These are phyloP conservation scores for Hebeloma cylindrosporum DNA, from an alignment of 768 basidiomycete species.

Conservation along the genomic window DNA sequence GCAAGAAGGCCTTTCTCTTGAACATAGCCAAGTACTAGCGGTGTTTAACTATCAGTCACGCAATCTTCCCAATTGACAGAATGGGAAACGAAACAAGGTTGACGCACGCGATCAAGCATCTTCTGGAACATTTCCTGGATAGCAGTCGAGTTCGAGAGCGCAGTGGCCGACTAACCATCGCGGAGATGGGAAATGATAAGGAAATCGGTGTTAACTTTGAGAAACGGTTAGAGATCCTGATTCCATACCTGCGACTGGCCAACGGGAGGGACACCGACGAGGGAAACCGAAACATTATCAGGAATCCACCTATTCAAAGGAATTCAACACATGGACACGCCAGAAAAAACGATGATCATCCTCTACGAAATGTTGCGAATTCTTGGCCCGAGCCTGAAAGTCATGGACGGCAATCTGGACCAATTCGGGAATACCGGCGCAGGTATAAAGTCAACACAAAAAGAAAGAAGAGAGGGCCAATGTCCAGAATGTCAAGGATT, in stretches of 20 bases:
- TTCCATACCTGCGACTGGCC: conserved; percentile 66
- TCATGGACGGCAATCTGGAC: conserved; percentile 66
- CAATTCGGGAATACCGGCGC: not conserved
- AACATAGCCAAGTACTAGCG: conserved; percentile 76
- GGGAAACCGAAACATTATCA: conserved; percentile 82
- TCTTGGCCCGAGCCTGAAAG: conserved; percentile 74
- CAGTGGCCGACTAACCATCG: conserved; percentile 72
- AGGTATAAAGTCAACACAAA: conserved; percentile 3
- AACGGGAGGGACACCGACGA: conserved; percentile 82
- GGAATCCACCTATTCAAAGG: conserved; percentile 86
- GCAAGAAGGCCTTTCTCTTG: conserved; percentile 82
- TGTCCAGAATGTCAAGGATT: conserved; percentile 36
- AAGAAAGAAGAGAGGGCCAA: conserved; percentile 13
- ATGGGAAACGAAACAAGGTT: not conserved
- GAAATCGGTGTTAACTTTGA: conserved; percentile 9
- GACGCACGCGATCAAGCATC: conserved; percentile 55
- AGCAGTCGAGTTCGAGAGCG: conserved; percentile 77
- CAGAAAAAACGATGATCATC: conserved; percentile 32
- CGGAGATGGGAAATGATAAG: conserved; percentile 8
- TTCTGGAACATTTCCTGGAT: conserved; percentile 87
- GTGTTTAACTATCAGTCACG: conserved; percentile 2
- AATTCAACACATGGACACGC: not conserved
- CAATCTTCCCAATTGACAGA: too few species aligned
- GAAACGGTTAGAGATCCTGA: not conserved
- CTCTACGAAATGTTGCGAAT: conserved; percentile 80